Percentiles rank a stretch among this genome's conserved stretches.
Conservation (phyloP, 2,329 filamentous ascomycete species). For the Xylariales sp. region DNA sequence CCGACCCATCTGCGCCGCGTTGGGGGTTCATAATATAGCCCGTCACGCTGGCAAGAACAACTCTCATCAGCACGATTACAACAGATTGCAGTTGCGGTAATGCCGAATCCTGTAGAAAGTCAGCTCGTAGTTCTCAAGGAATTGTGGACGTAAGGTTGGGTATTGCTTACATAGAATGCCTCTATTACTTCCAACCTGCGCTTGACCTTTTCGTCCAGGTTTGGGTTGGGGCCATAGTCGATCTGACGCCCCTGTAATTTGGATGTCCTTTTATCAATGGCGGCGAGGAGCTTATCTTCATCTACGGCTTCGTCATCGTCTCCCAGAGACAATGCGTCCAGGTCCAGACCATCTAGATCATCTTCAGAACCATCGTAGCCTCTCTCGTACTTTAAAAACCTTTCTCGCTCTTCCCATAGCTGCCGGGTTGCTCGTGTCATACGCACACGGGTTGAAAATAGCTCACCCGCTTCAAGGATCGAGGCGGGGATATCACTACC, state of each 20-base stretch:
- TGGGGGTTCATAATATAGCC: constrained; percentile 65
- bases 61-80: constrained; percentile 87
- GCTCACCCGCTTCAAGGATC: constrained; percentile 87
- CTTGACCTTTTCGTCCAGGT: constrained; percentile 50
- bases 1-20: constrained; percentile 32
- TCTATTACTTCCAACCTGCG: constrained; percentile 74
- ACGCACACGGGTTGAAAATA: constrained; percentile 85
- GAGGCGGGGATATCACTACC: constrained; percentile 92
- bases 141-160: not conserved
- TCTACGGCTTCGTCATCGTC: constrained; percentile 24
- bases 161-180: constrained; percentile 70
- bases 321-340: constrained; percentile 22
- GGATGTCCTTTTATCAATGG: constrained; percentile 36
- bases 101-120: constrained; percentile 55
- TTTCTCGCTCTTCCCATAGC: constrained; percentile 89
- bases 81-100: constrained; percentile 87
- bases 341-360: constrained; percentile 34
- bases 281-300: constrained; percentile 32
- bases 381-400: constrained; percentile 85
- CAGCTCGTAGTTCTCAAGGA: constrained; percentile 14
- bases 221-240: constrained; percentile 47
- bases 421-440: constrained; percentile 91
- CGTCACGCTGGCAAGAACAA: constrained; percentile 82
- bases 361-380: constrained; percentile 67
- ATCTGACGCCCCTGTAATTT: constrained; percentile 34